Base-by-base conservation (phyloP, 805 yeast genomes). In the Cyberlindnera xishuangbannaensis region DNA sequence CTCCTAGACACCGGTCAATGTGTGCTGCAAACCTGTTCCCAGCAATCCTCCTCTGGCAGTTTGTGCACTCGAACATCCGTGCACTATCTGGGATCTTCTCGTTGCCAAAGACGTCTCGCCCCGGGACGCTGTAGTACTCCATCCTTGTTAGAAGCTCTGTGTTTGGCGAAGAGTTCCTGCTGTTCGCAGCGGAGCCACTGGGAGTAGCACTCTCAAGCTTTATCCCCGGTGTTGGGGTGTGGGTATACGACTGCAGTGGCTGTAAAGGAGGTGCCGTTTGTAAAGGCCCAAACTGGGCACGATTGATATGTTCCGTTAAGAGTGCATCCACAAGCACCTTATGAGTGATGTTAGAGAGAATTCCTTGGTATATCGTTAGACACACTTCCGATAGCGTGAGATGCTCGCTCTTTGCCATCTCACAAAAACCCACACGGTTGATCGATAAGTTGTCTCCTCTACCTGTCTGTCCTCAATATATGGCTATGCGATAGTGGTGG, bases 11-110 rank as follows among this genome's bases (percentile, higher is more conserved):
- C 48, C 95, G 76, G 53, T 87, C 94, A 19, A 90, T 69, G 59
- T 90, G 98, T 26, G 84, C 87, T 2, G 97, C 97, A 66, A 85
- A 88, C 38, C 98, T 65, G 24, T 84, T 81, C 1, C 95, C 95
- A 1, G 95, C 90, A 7, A 90, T 81, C 49, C 80, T 85, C 36
- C 98, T 67, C 14, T 75, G 78, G 58, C 98, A 90, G 45, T 83
- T 81, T 5, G 70, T 68, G 59, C 98, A 90, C 36, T 65, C 72
- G 48, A 86, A 84, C 56, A 87, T 86, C 33, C 69, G 56, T 2
- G 65, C 60, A 13, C 69, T 53, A 28, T 77, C 85, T 29, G 69
- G 67, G 12, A 47, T 45, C 42, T 67, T 68, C 33, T 69, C 77
- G 37, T 69, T 70, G n/a, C 73, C 73, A 49, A 58, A 71, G 3